These are phyloP conservation scores for Fonsecaea multimorphosa DNA, from an alignment of 2,329 filamentous ascomycete species.

Conservation along the genomic window DNA sequence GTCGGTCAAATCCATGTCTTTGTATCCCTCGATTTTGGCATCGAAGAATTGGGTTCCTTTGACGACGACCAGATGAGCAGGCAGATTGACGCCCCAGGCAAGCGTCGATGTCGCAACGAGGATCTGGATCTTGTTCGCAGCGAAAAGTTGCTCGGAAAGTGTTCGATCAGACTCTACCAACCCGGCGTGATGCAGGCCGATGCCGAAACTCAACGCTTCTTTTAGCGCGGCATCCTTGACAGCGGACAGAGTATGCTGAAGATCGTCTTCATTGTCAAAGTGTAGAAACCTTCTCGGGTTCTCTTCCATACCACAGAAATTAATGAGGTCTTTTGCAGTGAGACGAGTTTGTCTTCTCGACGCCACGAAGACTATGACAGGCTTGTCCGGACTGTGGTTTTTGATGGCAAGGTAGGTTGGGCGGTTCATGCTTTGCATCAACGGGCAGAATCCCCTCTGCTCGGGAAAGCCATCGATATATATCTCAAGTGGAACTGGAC, in stretches of 20 bases:
- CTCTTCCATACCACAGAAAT: constrained; percentile 97
- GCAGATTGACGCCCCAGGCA: constrained; percentile 97
- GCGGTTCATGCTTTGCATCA: constrained; percentile 99
- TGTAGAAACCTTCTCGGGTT: constrained; percentile 90
- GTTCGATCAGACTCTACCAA: constrained; percentile 93
- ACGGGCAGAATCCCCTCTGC: constrained; percentile 88
- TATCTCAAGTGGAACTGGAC: constrained; percentile 91
- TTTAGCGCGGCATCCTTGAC: constrained; percentile 93
- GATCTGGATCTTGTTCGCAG: constrained; percentile 98
- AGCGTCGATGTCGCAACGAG: constrained; percentile 94
- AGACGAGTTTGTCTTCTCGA: constrained; percentile 92
- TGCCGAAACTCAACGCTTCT: constrained; percentile 96
- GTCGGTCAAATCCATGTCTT: constrained; percentile 98
- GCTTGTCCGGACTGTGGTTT: constrained; percentile 92
- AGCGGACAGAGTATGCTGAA: constrained; percentile 82
- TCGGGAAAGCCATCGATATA: constrained; percentile 98
- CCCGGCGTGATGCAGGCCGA: constrained; percentile 95
- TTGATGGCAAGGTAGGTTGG: constrained; percentile 97
- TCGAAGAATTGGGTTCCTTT: constrained; percentile 99
- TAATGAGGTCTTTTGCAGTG: constrained; percentile 95
- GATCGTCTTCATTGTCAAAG: constrained; percentile 87
- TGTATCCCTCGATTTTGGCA: constrained; percentile 95
- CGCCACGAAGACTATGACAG: constrained; percentile 97
- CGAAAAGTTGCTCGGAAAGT: constrained; percentile 89
- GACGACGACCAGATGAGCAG: constrained; percentile 94